Evolutionary conservation across 2,329 filamentous ascomycete genomes (phyloP).

Genomic region (Fusarium circinatum): DNA sequence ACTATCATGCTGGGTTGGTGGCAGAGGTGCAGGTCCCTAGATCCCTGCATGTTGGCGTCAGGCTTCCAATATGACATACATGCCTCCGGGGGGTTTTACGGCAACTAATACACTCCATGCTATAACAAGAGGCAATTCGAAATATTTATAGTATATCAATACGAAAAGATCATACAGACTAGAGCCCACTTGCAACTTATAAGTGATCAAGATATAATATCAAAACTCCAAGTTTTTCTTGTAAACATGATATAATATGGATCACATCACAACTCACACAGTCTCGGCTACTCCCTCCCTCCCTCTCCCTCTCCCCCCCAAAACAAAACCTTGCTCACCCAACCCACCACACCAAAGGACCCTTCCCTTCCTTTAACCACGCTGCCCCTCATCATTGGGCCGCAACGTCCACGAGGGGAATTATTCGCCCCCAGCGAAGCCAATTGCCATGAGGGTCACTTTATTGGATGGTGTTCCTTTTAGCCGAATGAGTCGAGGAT

Average conservation of each 20-base stretch:
- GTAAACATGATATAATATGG: background rate
- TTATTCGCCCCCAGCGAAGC: conserved; percentile 5
- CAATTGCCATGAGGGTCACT: background rate
- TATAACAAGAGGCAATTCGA: conserved; percentile 10
- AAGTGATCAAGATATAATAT: background rate
- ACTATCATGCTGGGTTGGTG: conserved; percentile 10
- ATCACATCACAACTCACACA: conserved; percentile 2
- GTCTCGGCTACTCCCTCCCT: conserved; percentile 33
- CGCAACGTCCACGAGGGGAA: conserved; percentile 34
- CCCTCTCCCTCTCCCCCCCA: background rate
- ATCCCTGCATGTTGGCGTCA: conserved; percentile 37
- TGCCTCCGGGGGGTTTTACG: background rate
- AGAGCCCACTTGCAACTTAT: background rate
- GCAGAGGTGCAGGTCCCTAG: conserved; percentile 30
- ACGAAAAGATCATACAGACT: background rate
- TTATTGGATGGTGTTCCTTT: conserved; percentile 5
- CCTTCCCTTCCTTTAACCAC: conserved; percentile 8
- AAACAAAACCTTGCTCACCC: conserved; percentile 31
- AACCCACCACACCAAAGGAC: conserved; percentile 38
- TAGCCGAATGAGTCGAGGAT: conserved; percentile 1
- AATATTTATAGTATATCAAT: conserved; percentile 14
- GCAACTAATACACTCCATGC: background rate
- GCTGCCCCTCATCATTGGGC: conserved; percentile 38
- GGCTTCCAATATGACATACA: conserved; percentile 24
- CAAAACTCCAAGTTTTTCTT: background rate